These are phyloP conservation scores for Emergomyces orientalis DNA, from an alignment of 2,329 filamentous ascomycete species.

Conservation along the genomic window DNA sequence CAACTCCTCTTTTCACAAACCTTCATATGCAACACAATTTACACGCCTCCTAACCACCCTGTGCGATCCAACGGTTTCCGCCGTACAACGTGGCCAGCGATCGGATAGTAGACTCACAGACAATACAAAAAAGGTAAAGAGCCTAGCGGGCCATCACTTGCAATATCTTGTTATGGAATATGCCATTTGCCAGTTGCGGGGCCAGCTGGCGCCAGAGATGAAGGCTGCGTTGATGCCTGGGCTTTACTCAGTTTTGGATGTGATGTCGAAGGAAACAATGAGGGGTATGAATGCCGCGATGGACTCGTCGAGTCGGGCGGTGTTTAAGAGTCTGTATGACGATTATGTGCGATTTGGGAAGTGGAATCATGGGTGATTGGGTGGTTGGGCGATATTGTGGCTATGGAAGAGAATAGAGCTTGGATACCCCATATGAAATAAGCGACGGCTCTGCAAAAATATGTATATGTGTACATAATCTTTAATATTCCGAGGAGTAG, in stretches of 20 bases:
- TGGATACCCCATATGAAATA: not conserved
- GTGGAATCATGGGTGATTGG: conserved; percentile 37
- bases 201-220: conserved; percentile 42
- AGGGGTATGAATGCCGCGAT: conserved; percentile 44
- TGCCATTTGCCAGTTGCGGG: conserved; percentile 44
- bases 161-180: conserved; percentile 51
- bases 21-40: conserved; percentile 42
- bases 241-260: conserved; percentile 45
- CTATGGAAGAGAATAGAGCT: not conserved
- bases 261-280: conserved; percentile 43
- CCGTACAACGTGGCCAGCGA: conserved; percentile 36
- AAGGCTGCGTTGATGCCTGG: conserved; percentile 45
- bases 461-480: no score
- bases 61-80: conserved; percentile 52
- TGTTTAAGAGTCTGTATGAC: conserved; percentile 46
- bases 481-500: no score
- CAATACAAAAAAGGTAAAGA: conserved; percentile 50
- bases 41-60: conserved; percentile 50
- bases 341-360: conserved; percentile 42
- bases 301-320: conserved; percentile 43
- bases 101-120: conserved; percentile 43
- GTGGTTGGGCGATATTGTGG: not conserved
- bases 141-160: conserved; percentile 49
- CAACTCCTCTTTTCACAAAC: conserved; percentile 22
- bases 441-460: no score